Conservation (phyloP, 768 basidiomycete genomes). For the Russula compacta region DNA sequence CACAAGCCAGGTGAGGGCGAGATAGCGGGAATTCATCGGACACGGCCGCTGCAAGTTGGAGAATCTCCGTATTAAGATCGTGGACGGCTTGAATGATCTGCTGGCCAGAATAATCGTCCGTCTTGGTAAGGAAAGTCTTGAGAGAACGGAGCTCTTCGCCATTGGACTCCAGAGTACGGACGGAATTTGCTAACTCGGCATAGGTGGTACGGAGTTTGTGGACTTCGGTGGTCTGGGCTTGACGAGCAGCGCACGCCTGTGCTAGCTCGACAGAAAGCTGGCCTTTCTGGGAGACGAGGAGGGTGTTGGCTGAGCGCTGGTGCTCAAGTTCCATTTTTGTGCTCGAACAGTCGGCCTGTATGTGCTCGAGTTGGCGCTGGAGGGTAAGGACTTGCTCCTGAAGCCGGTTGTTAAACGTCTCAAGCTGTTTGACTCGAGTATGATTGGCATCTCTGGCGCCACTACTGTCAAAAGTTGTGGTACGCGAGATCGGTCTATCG, state of each 20-base stretch:
- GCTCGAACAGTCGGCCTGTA: conserved; percentile 17
- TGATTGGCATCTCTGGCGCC: neutral
- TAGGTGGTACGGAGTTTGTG: conserved; percentile 23
- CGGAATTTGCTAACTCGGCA: conserved; percentile 20
- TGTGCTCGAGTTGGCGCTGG: conserved; percentile 19
- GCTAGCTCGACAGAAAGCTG: conserved; percentile 16
- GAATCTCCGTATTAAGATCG: conserved; percentile 30
- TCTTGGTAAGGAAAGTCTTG: conserved; percentile 29
- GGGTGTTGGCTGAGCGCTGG: conserved; percentile 14
- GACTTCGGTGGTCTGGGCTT: conserved; percentile 12
- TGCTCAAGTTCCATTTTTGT: conserved; percentile 19
- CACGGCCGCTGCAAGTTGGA: conserved; percentile 29
- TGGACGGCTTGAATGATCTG: conserved; percentile 28
- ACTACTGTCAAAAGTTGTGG: neutral
- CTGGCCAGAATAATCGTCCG: conserved; percentile 29
- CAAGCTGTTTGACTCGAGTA: conserved; percentile 8
- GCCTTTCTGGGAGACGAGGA: conserved; percentile 19
- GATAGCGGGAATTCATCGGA: conserved; percentile 27
- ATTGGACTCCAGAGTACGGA: conserved; percentile 19
- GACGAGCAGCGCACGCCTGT: conserved; percentile 8
- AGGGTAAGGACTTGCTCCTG: conserved; percentile 17
- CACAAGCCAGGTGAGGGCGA: conserved; percentile 19
- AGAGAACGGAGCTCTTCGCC: conserved; percentile 27
- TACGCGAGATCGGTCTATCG: conserved; percentile 6
- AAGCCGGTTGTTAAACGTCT: conserved; percentile 14